Conservation (phyloP, 805 yeast genomes). For the Henningerozyma blattae region DNA sequence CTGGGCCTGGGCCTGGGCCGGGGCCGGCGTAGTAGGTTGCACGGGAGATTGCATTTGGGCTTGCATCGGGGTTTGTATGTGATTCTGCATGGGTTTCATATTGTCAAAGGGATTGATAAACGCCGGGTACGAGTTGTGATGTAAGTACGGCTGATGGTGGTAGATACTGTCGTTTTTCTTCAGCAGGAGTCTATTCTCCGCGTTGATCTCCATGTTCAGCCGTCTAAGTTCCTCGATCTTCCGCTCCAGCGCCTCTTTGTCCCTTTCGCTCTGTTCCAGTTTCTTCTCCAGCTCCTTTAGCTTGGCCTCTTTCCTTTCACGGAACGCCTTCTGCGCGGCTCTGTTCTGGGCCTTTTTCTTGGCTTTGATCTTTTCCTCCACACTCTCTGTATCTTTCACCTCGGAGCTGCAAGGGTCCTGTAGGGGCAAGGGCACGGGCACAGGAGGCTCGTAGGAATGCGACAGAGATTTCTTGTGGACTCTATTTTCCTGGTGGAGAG, state of each 20-base stretch:
- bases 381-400: background rate
- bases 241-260: conserved; percentile 39
- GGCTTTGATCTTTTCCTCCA: conserved; percentile 20
- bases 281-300: conserved; percentile 55
- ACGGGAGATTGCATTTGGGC: no score
- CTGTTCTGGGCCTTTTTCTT: conserved; percentile 70
- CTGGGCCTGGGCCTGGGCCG: no score
- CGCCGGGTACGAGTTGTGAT: no score
- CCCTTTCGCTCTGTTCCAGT: conserved; percentile 44
- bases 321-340: conserved; percentile 79
- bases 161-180: conserved; percentile 11
- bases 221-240: conserved; percentile 36
- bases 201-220: conserved; percentile 42
- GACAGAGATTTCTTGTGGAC: background rate
- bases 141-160: no score
- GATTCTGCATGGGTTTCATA: no score
- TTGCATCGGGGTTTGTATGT: no score
- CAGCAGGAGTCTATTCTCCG: conserved; percentile 51
- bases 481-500: background rate
- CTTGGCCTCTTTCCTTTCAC: conserved; percentile 68
- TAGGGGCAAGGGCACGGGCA: background rate
- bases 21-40: no score
- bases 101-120: no score
- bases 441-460: background rate
- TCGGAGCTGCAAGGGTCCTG: background rate